Evolutionary conservation across 73 alveolate species (phyloP), one percentile per base, ranked within the genome.

Genomic region (Paramecium sonneborni): DNA sequence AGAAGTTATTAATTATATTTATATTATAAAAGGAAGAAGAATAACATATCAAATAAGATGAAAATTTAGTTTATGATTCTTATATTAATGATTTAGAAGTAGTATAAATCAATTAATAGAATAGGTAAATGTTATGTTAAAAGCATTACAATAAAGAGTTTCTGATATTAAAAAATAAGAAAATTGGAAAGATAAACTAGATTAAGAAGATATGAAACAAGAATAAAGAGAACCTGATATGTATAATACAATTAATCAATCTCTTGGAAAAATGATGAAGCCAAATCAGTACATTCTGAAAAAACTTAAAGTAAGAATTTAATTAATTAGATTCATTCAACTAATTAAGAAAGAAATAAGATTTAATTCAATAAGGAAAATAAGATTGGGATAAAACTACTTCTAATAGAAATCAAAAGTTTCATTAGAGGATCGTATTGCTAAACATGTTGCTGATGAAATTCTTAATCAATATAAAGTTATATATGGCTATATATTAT

Each of bases 31-130:
- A 84, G 43, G 93, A 96, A 69, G 76, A 86, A 15, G 96, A 96
- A 55, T 79, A 94, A 72, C 92, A 90, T 58, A 92, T 96, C 34
- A 97, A 94, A 26, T 95, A 93, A 67, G 98, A 95, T 55, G 89
- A 96, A 37, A 97, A 95, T 90, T 76, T 96, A 24, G 98, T 94
- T 92, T 96, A 96, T 88, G 99, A 96, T 84, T 82, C 92, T 92
- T 95, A 92, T 58, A 95, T 96, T 93, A 96, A 96, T 68, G 99
- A 96, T 94, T 92, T 95, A 18, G 99, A 96, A 85, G 98, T 96
- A 28, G 76, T 95, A 84, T 20, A 8, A 5, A 20, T 55, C 32
- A 20, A 3, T 55, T 3, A 20, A n/a, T n/a, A n/a, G n/a, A n/a
- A n/a, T n/a, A 3, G 70, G 70, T 55, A 1, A 55, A 55, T 55